Base-by-base conservation (phyloP, 176 grass and related monocot species). In the Pharus latifolius region DNA sequence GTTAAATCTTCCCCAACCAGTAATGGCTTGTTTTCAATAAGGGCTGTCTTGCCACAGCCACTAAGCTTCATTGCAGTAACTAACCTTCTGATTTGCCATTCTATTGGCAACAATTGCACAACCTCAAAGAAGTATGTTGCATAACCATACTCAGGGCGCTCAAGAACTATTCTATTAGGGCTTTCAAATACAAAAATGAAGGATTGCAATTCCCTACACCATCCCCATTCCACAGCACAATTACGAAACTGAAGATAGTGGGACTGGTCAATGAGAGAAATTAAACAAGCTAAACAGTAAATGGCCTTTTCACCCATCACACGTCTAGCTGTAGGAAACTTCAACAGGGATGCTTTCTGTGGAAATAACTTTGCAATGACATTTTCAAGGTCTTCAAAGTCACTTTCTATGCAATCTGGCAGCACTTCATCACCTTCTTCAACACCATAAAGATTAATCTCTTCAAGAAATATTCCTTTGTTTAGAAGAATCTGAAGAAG, bases 111-210 rank as follows among this genome's bases (percentile, higher is more conserved):
- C 27, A 80, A 82, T 67, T 86, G 64, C 37, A 90, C 59, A 69
- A 97, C 44, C 81, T 90, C 93, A 87, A 97, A 97, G 68, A 92
- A 97, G 73, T 97, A 96, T 8, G 92, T 96, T 18, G 92, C 92
- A 78, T 86, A 96, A 19, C 92, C 92, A 68, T 96, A 91, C 79
- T 96, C 92, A 75, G 92, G 92, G 9, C 92, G 88, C 71, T 96
- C 92, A 79, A 96, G 66, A 80, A 96, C 92, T 63, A 96, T 84
- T 77, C 92, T 91, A 72, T 96, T 96, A 60, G 91, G 92, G 18
- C 49, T 84, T 76, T 52, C 67, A 81, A 96, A 96, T 62, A 92
- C 44, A 96, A 92, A n/a, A 82, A 96, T 84, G 56, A 96, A 96
- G 45, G 93, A 87, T 60, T 96, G 83, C 35, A 96, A 80, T 73